Evolutionary conservation across 169 alveolate genomes (phyloP).

Genomic region (Cryptosporidium ryanae): DNA sequence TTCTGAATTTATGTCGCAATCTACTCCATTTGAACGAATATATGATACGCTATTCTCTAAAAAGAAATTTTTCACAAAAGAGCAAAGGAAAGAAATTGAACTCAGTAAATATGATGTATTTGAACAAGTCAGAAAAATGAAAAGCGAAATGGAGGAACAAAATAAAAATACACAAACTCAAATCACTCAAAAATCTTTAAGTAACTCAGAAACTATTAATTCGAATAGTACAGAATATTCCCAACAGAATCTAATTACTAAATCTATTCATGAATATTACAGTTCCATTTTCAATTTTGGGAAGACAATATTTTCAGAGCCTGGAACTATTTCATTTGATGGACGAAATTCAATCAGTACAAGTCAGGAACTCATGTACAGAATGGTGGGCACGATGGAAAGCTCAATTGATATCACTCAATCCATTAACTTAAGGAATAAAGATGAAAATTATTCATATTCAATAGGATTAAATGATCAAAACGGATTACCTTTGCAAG

Average conservation of each 20-base stretch:
- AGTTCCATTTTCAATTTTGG: slow-evolving; percentile 38
- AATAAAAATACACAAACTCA: not conserved
- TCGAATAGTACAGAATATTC: not conserved
- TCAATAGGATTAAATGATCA: slow-evolving; percentile 44
- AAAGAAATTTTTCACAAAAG: slow-evolving; percentile 10
- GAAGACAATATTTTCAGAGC: slow-evolving; percentile 22
- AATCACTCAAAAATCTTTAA: not conserved
- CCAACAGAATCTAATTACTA: slow-evolving; percentile 9
- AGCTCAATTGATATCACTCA: slow-evolving; percentile 35
- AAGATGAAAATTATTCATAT: slow-evolving; percentile 25
- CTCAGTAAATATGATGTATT: slow-evolving; percentile 44
- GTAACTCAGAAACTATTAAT: not conserved
- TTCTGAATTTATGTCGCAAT: slow-evolving; percentile 54
- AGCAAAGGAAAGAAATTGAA: slow-evolving; percentile 46
- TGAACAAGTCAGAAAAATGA: slow-evolving; percentile 48
- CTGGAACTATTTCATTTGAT: slow-evolving; percentile 33
- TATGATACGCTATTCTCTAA: slow-evolving; percentile 39
- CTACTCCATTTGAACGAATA: slow-evolving; percentile 53
- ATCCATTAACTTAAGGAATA: not conserved
- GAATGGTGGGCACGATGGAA: slow-evolving; percentile 68
- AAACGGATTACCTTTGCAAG: slow-evolving; percentile 56
- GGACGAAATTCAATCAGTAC: slow-evolving; percentile 20
- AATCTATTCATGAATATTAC: slow-evolving; percentile 58
- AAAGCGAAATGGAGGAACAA: not conserved
- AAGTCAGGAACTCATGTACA: slow-evolving; percentile 58